Evolutionary conservation across 805 yeast genomes (phyloP).

Genomic region (Candida manassasensis): DNA sequence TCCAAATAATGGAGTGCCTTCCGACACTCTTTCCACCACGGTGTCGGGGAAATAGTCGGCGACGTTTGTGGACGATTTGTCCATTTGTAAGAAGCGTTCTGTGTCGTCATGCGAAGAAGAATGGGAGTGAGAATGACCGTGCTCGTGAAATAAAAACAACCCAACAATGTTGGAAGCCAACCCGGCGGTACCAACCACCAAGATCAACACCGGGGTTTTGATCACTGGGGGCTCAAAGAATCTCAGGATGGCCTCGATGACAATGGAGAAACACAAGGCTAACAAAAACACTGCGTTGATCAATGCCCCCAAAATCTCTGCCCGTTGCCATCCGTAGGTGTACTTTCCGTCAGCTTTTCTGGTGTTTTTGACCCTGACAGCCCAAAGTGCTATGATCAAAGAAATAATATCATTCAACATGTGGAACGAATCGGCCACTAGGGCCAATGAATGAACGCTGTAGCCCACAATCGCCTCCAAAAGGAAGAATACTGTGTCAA

Average conservation of each 20-base stretch:
- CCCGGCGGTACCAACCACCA: slow-evolving; percentile 81
- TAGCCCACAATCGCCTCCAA: slow-evolving; percentile 84
- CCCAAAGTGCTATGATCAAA: slow-evolving; percentile 89
- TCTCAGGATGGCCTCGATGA: slow-evolving; percentile 90
- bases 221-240: slow-evolving; percentile 76
- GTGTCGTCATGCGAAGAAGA: slow-evolving; percentile 44
- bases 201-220: slow-evolving; percentile 74
- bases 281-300: slow-evolving; percentile 88
- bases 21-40: slow-evolving; percentile 40
- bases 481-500: slow-evolving; percentile 81
- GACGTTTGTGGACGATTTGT: slow-evolving; percentile 17
- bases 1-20: slow-evolving; percentile 30
- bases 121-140: slow-evolving; percentile 46
- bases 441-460: slow-evolving; percentile 88
- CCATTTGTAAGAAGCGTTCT: background rate
- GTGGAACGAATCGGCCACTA: slow-evolving; percentile 95
- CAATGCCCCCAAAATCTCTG: slow-evolving; percentile 93
- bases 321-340: slow-evolving; percentile 98
- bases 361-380: slow-evolving; percentile 82
- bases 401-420: slow-evolving; percentile 95
- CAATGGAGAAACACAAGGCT: slow-evolving; percentile 88
- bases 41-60: slow-evolving; percentile 42
- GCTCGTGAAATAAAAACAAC: slow-evolving; percentile 80
- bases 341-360: slow-evolving; percentile 80
- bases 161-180: slow-evolving; percentile 80